A percentile compares a stretch with the other conserved stretches of the same genome.
phyloP scores from a whole-genome alignment of 257 asterid species.

The Solanum infundibuliforme region DNA sequence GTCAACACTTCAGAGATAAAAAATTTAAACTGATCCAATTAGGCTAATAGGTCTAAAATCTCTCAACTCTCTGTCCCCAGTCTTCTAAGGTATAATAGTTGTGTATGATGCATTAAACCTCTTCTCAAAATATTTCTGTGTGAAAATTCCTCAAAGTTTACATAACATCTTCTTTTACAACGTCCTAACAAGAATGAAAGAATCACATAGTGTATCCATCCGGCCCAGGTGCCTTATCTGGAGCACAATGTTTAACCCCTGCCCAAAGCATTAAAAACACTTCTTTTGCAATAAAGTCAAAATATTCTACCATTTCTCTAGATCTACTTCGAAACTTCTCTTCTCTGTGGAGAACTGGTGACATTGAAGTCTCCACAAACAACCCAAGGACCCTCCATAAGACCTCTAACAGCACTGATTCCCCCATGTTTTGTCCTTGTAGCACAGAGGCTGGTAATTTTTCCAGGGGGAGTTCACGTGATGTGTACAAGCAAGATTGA shows the following conservation, averaged over 20 bases:
- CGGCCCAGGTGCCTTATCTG: background rate
- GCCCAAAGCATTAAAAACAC: background rate
- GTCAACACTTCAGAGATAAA: background rate
- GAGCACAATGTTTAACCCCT: background rate
- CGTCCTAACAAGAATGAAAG: background rate
- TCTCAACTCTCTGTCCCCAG: background rate
- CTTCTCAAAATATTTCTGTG: background rate
- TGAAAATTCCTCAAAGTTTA: background rate
- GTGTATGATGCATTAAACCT: background rate
- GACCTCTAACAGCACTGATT: background rate
- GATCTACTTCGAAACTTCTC: background rate
- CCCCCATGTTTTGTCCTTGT: background rate
- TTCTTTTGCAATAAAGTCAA: background rate
- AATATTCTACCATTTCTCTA: background rate
- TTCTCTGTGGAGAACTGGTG: background rate
- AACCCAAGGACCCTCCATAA: background rate
- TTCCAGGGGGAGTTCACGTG: background rate
- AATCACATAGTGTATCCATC: background rate
- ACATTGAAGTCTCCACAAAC: background rate
- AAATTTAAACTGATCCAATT: background rate
- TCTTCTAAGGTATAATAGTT: background rate
- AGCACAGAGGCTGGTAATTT: background rate
- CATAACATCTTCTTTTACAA: background rate
- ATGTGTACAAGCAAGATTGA: background rate
- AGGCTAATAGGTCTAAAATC: background rate